Evolutionary conservation across 805 yeast species (phyloP), one percentile per base, ranked within the genome.

Genomic region (Wilhelminamyces savonicus): DNA sequence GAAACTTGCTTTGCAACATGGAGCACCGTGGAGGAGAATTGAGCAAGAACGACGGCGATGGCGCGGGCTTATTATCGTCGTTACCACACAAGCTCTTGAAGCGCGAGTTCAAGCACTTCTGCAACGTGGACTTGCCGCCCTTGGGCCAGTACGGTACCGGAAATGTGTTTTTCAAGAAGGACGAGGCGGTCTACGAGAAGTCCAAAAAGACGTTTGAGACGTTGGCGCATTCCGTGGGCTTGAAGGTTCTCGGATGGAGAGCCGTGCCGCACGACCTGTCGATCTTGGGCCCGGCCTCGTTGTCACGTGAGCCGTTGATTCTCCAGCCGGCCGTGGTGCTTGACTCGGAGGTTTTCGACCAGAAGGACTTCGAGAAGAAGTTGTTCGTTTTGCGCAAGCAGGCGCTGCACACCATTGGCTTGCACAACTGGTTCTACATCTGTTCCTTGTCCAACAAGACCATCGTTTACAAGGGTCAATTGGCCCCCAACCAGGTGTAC

Each of bases 21-120:
- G 84, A 97, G 38, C 98, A 90, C 60, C 78, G 98, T 65, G 98
- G 98, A 54, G 97, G 97, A 23, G 96, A 88, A 37, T 94, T 95
- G 36, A 95, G 88, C 52, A 94, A 97, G 14, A 77, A 87, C 48
- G 96, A 90, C 56, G 98, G 98, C 60, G 98, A 90, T 55, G 98
- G 98, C 61, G 98, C 98, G 16, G 98, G 98, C 58, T 86, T 90
- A 38, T 76, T 90, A 75, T 76, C 92, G 29, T 82, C 95, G 18
- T 77, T 90, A 39, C 96, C 97, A 21, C 96, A 88, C 62, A 78
- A 74, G 41, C 85, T 92, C 56, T 76, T 90, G 70, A 59, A 61
- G 36, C 76, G 90, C 56, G 97, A 90, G 63, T 88, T 88, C 55
- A 74, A 74, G 46, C 76, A 80, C 46, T 74, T 75, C 35, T 70